Conservation (phyloP, 2,329 filamentous ascomycete species). For the Lecanoromycetidae sp. region DNA sequence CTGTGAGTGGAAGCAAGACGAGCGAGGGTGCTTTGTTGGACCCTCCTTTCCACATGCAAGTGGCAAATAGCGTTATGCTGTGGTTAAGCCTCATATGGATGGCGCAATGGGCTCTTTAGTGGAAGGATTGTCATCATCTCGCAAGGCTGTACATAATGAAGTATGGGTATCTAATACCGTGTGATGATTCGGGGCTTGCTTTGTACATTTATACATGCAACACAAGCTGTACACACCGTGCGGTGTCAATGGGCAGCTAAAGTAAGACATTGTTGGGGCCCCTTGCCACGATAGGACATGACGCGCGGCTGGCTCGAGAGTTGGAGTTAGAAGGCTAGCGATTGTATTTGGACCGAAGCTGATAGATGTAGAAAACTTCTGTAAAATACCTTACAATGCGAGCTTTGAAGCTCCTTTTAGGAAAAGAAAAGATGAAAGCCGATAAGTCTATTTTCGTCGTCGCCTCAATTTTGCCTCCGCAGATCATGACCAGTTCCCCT, state of each 20-base stretch:
- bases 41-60: not conserved
- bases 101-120: not conserved
- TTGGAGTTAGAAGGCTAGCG: no score
- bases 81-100: not conserved
- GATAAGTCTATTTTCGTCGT: not conserved
- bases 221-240: no score
- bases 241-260: no score
- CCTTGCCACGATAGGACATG: no score
- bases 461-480: not conserved
- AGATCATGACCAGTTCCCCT: not conserved
- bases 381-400: not conserved
- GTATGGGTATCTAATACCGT: not conserved
- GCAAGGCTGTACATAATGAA: not conserved
- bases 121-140: not conserved
- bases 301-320: no score
- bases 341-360: no score
- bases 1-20: slow-evolving; percentile 8
- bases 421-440: not conserved
- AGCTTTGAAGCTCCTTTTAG: not conserved
- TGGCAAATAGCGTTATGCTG: not conserved
- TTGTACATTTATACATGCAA: not conserved
- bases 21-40: slow-evolving; percentile 4
- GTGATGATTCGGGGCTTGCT: no score
- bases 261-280: no score
- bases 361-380: not conserved